Conservation (phyloP, 192 early-diverging fungal genomes). For the Fimicolochytrium jonesii region DNA sequence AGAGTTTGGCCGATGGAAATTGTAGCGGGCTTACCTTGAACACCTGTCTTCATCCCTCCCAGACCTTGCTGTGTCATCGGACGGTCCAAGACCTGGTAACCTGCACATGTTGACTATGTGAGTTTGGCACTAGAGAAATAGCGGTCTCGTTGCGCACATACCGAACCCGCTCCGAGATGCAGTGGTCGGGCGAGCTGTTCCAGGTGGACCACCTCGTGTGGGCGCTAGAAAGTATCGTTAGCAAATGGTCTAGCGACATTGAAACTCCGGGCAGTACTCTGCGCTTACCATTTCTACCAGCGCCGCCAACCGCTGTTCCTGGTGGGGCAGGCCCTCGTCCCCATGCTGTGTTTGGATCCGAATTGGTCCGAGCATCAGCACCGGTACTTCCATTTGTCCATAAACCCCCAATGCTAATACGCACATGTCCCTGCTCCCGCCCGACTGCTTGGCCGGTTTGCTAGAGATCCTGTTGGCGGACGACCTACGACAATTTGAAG, state of each 20-base stretch:
- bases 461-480: conserved; percentile 51
- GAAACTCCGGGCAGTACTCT: background rate
- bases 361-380: background rate
- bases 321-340: conserved; percentile 25
- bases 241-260: background rate
- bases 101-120: conserved; percentile 3
- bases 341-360: conserved; percentile 18
- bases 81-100: conserved; percentile 47
- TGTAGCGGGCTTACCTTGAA: conserved; percentile 8
- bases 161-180: conserved; percentile 19
- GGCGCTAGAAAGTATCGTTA: background rate
- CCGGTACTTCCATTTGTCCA: background rate
- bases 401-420: background rate
- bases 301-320: too few relatives aligned
- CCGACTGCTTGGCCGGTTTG: conserved; percentile 48
- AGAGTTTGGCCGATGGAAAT: too few relatives aligned
- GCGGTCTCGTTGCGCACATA: background rate
- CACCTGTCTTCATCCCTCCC: conserved; percentile 41
- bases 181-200: conserved; percentile 32
- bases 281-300: background rate
- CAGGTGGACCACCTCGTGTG: conserved; percentile 17
- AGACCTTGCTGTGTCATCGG: conserved; percentile 62
- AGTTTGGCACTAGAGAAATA: background rate
- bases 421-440: conserved; percentile 38
- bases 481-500: conserved; percentile 34